Percentiles rank a stretch among this genome's conserved stretches.
phyloP scores from a whole-genome alignment of 768 basidiomycete species.

The Pholiota microspora region DNA sequence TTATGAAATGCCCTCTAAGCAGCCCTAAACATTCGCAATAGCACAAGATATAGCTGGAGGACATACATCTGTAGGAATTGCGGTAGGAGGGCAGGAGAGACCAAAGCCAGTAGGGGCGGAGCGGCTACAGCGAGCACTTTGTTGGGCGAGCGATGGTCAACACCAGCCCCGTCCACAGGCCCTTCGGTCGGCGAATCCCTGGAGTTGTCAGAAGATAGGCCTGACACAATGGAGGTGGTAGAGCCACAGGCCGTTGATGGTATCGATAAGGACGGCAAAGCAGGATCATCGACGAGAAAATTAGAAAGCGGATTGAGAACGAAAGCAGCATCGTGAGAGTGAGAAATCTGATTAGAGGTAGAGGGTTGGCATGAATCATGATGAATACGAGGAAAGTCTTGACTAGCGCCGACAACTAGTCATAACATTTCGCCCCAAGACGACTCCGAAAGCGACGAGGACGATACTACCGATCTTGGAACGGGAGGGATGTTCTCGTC shows the following conservation, averaged over 20 bases:
- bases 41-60: slow-evolving; percentile 40
- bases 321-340: background rate
- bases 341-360: background rate
- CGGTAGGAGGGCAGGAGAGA: slow-evolving; percentile 27
- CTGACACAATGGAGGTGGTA: background rate
- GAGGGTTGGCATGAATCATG: background rate
- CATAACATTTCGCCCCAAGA: slow-evolving; percentile 19
- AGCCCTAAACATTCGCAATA: slow-evolving; percentile 27
- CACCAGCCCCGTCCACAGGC: background rate
- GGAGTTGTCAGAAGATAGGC: background rate
- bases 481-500: slow-evolving; percentile 4
- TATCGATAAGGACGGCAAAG: slow-evolving; percentile 1
- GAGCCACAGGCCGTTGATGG: background rate
- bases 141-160: background rate
- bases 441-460: slow-evolving; percentile 6
- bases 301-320: background rate
- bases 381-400: background rate
- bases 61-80: slow-evolving; percentile 40
- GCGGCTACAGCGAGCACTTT: background rate
- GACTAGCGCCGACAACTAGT: slow-evolving; percentile 17
- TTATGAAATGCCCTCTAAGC: background rate
- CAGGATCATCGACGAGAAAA: background rate
- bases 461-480: background rate
- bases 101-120: slow-evolving; percentile 21
- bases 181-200: background rate